phyloP scores from a whole-genome alignment of 805 yeast genomes.

The Yueomyces sinensis region DNA sequence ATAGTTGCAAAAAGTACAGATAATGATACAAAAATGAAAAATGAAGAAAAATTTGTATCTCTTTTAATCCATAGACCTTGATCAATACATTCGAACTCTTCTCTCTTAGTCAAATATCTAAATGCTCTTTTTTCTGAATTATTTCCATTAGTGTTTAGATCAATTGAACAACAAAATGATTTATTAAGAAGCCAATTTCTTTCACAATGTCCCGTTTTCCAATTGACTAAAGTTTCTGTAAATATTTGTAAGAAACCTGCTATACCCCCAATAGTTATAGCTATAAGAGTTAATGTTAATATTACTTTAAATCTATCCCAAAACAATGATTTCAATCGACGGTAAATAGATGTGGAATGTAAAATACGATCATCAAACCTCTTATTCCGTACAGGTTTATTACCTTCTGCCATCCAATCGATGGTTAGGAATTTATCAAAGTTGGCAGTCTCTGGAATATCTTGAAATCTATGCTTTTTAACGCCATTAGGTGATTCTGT shows the following conservation, averaged over 20 bases:
- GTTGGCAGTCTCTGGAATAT: conserved; percentile 17
- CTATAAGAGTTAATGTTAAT: conserved; percentile 64
- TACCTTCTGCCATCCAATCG: conserved; percentile 55
- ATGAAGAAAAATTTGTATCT: conserved; percentile 43
- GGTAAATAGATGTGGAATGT: conserved; percentile 5
- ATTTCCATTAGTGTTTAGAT: no score
- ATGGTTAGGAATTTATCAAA: conserved; percentile 53
- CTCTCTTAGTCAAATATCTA: conserved; percentile 9
- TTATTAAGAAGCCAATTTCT: conserved; percentile 55
- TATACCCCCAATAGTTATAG: conserved; percentile 62
- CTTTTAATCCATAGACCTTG: conserved; percentile 38
- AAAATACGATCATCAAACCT: conserved; percentile 1
- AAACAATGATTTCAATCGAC: conserved; percentile 3
- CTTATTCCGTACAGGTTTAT: conserved; percentile 28
- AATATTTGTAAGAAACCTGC: conserved; percentile 74
- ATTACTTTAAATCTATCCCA: conserved; percentile 32
- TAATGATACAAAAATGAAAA: conserved; percentile 41
- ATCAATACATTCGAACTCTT: conserved; percentile 35
- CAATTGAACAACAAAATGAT: conserved; percentile 56
- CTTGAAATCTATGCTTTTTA: background rate
- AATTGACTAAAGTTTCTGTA: conserved; percentile 75
- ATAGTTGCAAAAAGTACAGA: conserved; percentile 49
- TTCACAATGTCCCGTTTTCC: conserved; percentile 69
- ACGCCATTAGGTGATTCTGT: no score
- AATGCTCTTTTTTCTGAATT: background rate